Base-by-base conservation (phyloP, 2,329 filamentous ascomycete species). In the Fusarium gaditjirri region DNA sequence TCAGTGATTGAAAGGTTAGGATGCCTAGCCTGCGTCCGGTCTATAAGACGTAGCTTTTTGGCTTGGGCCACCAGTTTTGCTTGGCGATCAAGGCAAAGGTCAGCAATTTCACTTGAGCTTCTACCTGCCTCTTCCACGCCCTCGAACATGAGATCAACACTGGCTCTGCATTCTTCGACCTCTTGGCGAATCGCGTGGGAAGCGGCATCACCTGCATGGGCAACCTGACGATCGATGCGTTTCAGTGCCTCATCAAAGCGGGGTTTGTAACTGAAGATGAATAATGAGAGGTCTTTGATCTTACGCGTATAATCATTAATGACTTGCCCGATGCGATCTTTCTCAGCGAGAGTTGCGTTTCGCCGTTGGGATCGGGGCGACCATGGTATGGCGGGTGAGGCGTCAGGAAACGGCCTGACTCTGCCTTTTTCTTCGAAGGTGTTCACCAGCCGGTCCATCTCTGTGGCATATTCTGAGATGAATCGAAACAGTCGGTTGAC, bases 61-160 rank as follows among this genome's bases (percentile, higher is more conserved):
- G 68, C 63, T 44, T 71, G 62, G 2, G 54, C 38, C 6, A 56
- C 63, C 21, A 73, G 58, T 21, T 60, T 49, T 25, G 33, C 46
- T 21, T 62, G 59, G 14, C 47, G 54, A 10, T 55, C 61, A 12
- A 19, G 11, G 27, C 54, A 68, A 36, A 49, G 23, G 17, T 53
- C 35, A 29, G 49, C 42, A 6, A 62, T 54, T 5, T 10, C 29
- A 8, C 58, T n/a, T n/a, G 46, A 46, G 6, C n/a, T 50, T 5
- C 16, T 35, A 21, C 25, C 21, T n/a, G 49, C 44, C 36, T 60
- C 46, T 7, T 36, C 39, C 1, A 38, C 63, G 41, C 14, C 38
- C 21, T 49, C 55, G n/a, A 58, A 65, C 13, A 61, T 23, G 33
- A 25, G 21, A 21, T 47, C 52, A 13, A 52, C 25, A 31, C 50